Conservation (phyloP, 1,284 basidiomycete genomes). For the Leccinum laetum region DNA sequence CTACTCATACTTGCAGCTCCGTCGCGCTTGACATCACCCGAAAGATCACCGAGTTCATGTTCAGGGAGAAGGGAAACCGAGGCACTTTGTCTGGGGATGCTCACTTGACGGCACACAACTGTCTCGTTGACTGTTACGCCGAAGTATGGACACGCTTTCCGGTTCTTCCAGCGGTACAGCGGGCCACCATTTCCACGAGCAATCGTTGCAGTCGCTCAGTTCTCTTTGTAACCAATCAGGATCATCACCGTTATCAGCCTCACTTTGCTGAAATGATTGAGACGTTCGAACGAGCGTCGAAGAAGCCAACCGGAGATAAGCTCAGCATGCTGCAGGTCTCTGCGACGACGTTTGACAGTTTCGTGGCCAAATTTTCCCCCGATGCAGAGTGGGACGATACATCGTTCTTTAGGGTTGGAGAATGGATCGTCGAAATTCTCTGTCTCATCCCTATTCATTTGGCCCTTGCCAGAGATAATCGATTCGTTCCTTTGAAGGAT, state of each 20-base stretch:
- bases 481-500: slow-evolving; percentile 60
- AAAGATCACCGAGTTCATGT: slow-evolving; percentile 54
- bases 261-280: slow-evolving; percentile 48
- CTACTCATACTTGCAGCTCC: slow-evolving; percentile 37
- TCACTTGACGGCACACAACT: slow-evolving; percentile 41
- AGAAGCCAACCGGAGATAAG: slow-evolving; percentile 49
- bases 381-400: slow-evolving; percentile 22
- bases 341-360: slow-evolving; percentile 22
- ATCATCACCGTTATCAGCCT: slow-evolving; percentile 33
- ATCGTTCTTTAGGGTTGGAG: slow-evolving; percentile 46
- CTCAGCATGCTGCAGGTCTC: slow-evolving; percentile 37
- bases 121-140: slow-evolving; percentile 51
- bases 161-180: slow-evolving; percentile 52
- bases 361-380: slow-evolving; percentile 10
- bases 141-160: slow-evolving; percentile 66
- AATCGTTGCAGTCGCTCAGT: slow-evolving; percentile 32
- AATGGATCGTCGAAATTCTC: slow-evolving; percentile 61
- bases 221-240: slow-evolving; percentile 42
- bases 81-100: slow-evolving; percentile 17
- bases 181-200: slow-evolving; percentile 40
- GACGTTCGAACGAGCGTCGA: slow-evolving; percentile 44
- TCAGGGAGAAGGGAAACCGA: slow-evolving; percentile 38
- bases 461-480: slow-evolving; percentile 55
- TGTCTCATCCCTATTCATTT: slow-evolving; percentile 67
- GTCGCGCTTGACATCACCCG: slow-evolving; percentile 50